These are phyloP conservation scores for Trichoderma sp. DNA, from an alignment of 2,329 filamentous ascomycete genomes.

Conservation along the genomic window DNA sequence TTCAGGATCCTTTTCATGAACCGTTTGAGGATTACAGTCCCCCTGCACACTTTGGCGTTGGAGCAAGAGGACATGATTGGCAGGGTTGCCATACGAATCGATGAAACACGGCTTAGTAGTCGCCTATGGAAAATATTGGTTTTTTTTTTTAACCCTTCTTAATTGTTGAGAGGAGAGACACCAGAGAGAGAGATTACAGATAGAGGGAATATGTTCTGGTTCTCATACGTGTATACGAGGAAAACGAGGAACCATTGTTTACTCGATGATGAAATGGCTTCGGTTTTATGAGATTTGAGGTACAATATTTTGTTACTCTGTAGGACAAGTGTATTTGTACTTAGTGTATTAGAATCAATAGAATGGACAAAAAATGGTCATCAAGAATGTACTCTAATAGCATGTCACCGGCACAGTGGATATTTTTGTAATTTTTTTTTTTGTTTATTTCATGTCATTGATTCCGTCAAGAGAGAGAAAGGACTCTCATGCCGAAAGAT, in stretches of 20 bases:
- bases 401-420: background rate
- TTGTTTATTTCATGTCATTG: slow-evolving; percentile 35
- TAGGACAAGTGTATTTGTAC: background rate
- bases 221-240: background rate
- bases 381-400: background rate
- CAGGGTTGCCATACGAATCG: background rate
- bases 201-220: background rate
- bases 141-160: background rate
- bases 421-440: slow-evolving; percentile 31
- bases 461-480: slow-evolving; percentile 40
- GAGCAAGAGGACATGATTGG: background rate
- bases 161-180: no score
- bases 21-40: background rate
- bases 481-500: slow-evolving; percentile 36
- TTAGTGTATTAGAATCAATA: background rate
- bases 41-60: background rate
- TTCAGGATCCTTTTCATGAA: background rate
- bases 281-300: background rate
- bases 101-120: background rate
- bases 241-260: background rate
- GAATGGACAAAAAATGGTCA: background rate
- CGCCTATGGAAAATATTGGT: background rate
- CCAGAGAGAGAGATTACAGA: background rate
- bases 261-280: background rate
- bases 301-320: background rate